Percentiles rank a stretch among this genome's conserved stretches.
Evolutionary conservation across 352 stramenopile species (phyloP).

Genomic region (Globisporangium spinosum): DNA sequence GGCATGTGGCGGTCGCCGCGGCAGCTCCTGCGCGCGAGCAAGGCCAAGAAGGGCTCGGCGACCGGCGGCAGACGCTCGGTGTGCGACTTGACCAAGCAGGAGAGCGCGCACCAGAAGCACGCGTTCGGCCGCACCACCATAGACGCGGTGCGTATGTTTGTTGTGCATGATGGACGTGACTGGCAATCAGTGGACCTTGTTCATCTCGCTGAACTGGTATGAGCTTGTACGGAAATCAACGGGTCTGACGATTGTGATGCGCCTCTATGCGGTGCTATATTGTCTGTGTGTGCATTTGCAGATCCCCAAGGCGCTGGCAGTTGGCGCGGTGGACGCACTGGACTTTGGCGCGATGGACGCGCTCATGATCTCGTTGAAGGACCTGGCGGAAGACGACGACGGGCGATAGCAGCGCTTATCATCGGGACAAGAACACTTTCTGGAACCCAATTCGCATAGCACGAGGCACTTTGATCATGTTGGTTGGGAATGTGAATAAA

Average conservation of each 20-base stretch:
- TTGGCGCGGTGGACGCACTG: conserved; percentile 28
- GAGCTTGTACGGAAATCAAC: not conserved
- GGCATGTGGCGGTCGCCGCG: conserved; percentile 50
- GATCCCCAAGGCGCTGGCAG: conserved; percentile 41
- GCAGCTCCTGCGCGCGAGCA: conserved; percentile 44
- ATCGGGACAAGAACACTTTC: not conserved
- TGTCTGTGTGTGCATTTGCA: conserved; percentile 15
- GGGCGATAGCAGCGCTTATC: conserved; percentile 50
- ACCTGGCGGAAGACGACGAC: conserved; percentile 61
- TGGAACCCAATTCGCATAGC: not conserved
- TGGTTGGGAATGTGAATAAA: not conserved
- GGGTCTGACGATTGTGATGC: not conserved
- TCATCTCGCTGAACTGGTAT: not conserved
- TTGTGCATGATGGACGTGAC: not conserved
- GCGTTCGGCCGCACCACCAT: conserved; percentile 45
- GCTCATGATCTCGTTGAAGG: conserved; percentile 34
- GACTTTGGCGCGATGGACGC: conserved; percentile 41
- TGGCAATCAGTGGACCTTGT: not conserved
- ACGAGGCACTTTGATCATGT: not conserved
- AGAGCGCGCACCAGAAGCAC: conserved; percentile 46
- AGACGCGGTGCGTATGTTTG: conserved; percentile 30
- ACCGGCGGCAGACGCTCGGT: not conserved
- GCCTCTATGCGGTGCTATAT: not conserved
- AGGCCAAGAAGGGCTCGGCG: conserved; percentile 22
- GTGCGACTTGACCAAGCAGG: conserved; percentile 22